Evolutionary conservation across 2,329 filamentous ascomycete species (phyloP), one percentile per base, ranked within the genome.

Genomic region (Paramyrothecium sp.): DNA sequence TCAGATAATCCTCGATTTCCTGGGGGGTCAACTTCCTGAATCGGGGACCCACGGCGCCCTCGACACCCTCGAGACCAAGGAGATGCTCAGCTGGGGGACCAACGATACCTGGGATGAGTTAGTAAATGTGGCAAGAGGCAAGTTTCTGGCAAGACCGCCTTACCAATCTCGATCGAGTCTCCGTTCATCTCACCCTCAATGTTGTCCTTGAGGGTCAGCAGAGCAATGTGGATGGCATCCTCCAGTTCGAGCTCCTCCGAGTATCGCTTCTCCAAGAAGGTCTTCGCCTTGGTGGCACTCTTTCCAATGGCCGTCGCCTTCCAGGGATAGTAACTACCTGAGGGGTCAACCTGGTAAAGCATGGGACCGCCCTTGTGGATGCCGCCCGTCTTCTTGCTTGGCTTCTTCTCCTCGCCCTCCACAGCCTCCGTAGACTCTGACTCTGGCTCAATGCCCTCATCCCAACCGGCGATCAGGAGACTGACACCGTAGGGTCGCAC

Each of bases 151-250:
- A 41, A 7, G 20, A 1, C 13, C 0, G 33, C 73, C 87, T 74
- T 78, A 92, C 92, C 94, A 75, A 99, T 97, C 79, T 99, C 95
- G 63, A 99, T 96, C 33, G 94, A 97, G 74, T 98, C 93, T 61
- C 94, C 94, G 67, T 94, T 98, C 94, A 98, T 98, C 80, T 98
- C 95, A 57, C 95, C 95, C 80, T 98, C 94, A 71, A 99, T 99
- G 57, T 95, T 97, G 83, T 99, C 95, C 84, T 99, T 99, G 73
- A 99, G 81, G 23, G 95, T 99, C 73, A 99, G 81, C 56, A 99
- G 84, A 59, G 95, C 95, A 80, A 99, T 99, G 77, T 99, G 95
- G 66, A 99, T 95, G 11, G 95, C 95, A 76, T 99, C 95, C 78
- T 99, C 95, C 62, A 99, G 81, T 83, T 99, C 95, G 71, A 99